These are phyloP conservation scores for Alternaria ventricosa DNA, from an alignment of 2,329 filamentous ascomycete genomes.

Conservation along the genomic window DNA sequence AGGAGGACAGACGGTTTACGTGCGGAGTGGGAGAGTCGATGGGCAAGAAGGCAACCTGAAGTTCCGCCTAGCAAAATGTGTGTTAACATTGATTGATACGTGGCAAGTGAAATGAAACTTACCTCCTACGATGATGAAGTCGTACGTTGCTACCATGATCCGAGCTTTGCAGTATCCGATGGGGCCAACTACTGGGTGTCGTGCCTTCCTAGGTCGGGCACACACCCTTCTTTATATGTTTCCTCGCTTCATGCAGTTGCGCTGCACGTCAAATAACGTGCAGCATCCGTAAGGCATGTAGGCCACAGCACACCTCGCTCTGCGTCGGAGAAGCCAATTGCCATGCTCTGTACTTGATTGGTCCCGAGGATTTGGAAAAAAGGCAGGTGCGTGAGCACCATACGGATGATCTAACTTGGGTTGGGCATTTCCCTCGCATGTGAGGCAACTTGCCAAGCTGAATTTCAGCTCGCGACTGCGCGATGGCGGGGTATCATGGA, in stretches of 20 bases:
- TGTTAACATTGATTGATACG: not conserved
- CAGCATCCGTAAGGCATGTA: not conserved
- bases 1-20: conserved; percentile 63
- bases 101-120: not conserved
- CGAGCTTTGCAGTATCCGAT: not conserved
- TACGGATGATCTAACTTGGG: not conserved
- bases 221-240: not conserved
- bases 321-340: not conserved
- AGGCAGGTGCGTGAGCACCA: not conserved
- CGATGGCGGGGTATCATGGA: not conserved
- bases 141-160: conserved; percentile 32
- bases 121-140: conserved; percentile 54
- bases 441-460: not conserved
- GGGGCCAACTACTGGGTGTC: not conserved
- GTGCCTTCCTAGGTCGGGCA: not conserved
- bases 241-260: not conserved
- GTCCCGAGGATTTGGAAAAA: not conserved
- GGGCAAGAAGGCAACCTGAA: conserved; percentile 64
- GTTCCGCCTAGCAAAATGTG: conserved; percentile 58
- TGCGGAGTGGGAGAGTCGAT: conserved; percentile 57
- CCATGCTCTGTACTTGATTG: not conserved
- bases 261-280: not conserved
- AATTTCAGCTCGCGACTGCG: not conserved
- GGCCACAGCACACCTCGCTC: not conserved
- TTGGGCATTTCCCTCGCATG: not conserved